Conservation (phyloP, 371 early-diverging fungal genomes). For the Blakeslea trispora region DNA sequence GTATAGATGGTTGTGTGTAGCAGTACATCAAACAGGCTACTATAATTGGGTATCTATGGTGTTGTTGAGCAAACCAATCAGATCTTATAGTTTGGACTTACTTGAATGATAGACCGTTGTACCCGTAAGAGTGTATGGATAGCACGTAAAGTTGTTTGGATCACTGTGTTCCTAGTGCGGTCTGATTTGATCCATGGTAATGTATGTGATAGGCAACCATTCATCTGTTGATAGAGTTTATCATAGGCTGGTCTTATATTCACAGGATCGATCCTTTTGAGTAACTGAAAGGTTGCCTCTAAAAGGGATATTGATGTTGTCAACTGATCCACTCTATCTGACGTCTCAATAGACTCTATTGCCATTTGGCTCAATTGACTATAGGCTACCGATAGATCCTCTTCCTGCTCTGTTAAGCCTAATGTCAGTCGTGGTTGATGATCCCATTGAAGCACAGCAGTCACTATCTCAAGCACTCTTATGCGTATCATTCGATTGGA, state of each 20-base stretch:
- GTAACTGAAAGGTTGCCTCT: background rate
- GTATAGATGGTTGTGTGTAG: conserved; percentile 31
- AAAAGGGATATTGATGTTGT: background rate
- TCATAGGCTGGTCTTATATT: background rate
- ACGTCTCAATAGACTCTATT: background rate
- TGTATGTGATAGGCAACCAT: background rate
- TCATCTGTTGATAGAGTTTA: background rate
- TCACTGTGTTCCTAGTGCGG: conserved; percentile 7
- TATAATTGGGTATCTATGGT: conserved; percentile 1
- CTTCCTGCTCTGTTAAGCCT: background rate
- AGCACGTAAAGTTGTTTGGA: conserved; percentile 3
- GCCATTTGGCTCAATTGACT: background rate
- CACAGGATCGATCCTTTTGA: background rate
- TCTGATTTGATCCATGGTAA: conserved; percentile 1
- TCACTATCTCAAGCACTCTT: conserved; percentile 36
- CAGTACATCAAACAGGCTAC: conserved; percentile 35
- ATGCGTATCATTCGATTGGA: conserved; percentile 26
- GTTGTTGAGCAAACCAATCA: conserved; percentile 1
- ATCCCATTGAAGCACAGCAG: conserved; percentile 30
- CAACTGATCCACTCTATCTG: background rate
- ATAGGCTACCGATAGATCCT: background rate
- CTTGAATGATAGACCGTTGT: background rate
- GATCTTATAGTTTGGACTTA: background rate
- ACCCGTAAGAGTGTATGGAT: background rate
- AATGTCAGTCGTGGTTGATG: conserved; percentile 23